Base-by-base conservation (phyloP, 2,329 filamentous ascomycete genomes). In the Penicillium fuscoglaucum region DNA sequence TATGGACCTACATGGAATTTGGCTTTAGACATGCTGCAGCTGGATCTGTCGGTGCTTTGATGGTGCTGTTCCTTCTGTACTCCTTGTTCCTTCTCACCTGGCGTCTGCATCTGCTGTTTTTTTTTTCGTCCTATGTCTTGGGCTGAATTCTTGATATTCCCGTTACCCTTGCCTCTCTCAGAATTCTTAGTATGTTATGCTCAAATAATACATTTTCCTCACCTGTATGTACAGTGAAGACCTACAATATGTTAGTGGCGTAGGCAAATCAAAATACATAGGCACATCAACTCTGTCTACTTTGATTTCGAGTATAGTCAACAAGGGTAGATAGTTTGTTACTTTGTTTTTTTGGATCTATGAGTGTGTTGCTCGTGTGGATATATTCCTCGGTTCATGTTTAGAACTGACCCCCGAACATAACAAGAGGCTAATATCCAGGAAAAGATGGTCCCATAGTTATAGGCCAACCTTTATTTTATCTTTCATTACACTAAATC, bases 121-220 rank as follows among this genome's bases (percentile, higher is more conserved):
- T 55, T 55, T 63, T 55, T 55, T 45, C 31, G 48, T 52, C 57
- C 49, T 51, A 52, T 65, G 64, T 58, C 61, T 66, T 61, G 67
- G 68, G 66, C 63, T 66, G 55, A 70, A 64, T 68, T 63, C 53
- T 63, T 67, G 64, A 64, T 68, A 64, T 60, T 57, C 62, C 60
- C 59, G 56, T 61, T 68, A 52, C 60, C 61, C 52, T 62, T 63
- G 61, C 59, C 43, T 51, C 55, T 54, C 51, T 47, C 52, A 60
- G 63, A 63, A 61, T 60, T 57, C 52, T 62, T 61, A 71, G 71
- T 73, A 73, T 73, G 66, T 63, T 67, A 72, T 66, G 61, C 64
- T 61, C 68, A 73, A 68, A 74, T 74, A 74, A 74, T 74, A 70
- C 61, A 61, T 64, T 63, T 53, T 52, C 50, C 60, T 61, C 49